Base-by-base conservation (phyloP, 805 yeast genomes). In the Spathaspora gorwiae region DNA sequence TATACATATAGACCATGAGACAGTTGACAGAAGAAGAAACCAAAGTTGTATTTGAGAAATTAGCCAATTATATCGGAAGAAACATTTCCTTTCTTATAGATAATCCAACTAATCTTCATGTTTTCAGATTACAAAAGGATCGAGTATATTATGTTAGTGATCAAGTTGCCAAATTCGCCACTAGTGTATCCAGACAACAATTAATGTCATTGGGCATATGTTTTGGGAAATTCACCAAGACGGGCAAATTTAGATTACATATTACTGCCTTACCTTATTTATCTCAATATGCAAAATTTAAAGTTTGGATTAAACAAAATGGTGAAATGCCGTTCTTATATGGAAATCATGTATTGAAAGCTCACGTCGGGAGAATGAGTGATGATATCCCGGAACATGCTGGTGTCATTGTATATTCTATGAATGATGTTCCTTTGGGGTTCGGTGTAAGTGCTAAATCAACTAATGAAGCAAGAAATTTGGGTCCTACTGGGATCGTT, bases 271-370 rank as follows among this genome's bases (percentile, higher is more conserved):
- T 94, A 51, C 83, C 87, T 39, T 78, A 87, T 50, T 70, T 94
- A 46, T 84, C 96, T 2, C 84, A 87, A 56, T 83, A 84, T 62
- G 97, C 99, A 41, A 87, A 87, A 64, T 90, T 84, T 71, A 94
- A 92, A 69, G 75, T 94, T 35, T 94, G 99, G 99, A 88, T 94
- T 67, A 94, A 94, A 66, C 83, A 81, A 42, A 94, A 94, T 61
- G 99, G 99, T 57, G 99, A 94, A 68, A 94, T 94, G 99, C 98
- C 99, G 11, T 94, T 85, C 63, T 70, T 94, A 53, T 94, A 94
- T 57, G 99, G 99, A 33, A 94, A 94, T 71, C 96, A 94, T 64
- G 92, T 92, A 26, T 75, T 94, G 55, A 94, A 94, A 64, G 99
- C 99, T 5, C 99, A 94, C 62, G 77, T 94, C 46, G 99, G 99